These are phyloP conservation scores for Fusarium sp. DNA, from an alignment of 2,329 filamentous ascomycete species.

Conservation along the genomic window DNA sequence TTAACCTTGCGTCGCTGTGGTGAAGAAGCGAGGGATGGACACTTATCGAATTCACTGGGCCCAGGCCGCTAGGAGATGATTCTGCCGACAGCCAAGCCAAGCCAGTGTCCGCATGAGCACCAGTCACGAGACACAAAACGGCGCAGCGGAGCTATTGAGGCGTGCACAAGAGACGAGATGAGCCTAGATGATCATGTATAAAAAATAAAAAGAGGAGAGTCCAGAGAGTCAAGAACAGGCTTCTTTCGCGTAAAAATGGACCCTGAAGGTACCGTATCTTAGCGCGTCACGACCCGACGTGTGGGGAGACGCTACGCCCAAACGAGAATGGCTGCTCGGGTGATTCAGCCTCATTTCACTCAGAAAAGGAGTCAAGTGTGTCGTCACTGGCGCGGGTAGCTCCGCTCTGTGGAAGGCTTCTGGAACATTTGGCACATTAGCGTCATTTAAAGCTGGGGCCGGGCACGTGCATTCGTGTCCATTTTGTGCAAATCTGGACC, in stretches of 20 bases:
- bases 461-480: conserved; percentile 41
- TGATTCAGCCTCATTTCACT: conserved; percentile 40
- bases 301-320: conserved; percentile 30
- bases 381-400: conserved; percentile 28
- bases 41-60: not conserved
- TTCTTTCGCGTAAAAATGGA: conserved; percentile 22
- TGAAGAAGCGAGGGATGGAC: conserved; percentile 37
- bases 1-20: conserved; percentile 35
- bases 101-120: conserved; percentile 17
- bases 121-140: conserved; percentile 23
- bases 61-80: conserved; percentile 19
- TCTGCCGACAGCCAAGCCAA: conserved; percentile 18
- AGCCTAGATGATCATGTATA: not conserved
- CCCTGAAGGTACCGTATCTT: conserved; percentile 21
- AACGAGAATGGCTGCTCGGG: conserved; percentile 22
- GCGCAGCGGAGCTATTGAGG: not conserved
- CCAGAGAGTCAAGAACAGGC: not conserved
- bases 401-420: conserved; percentile 40
- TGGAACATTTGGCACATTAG: conserved; percentile 39
- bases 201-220: not conserved
- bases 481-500: conserved; percentile 37
- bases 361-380: conserved; percentile 18
- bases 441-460: not conserved
- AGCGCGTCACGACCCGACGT: conserved; percentile 18
- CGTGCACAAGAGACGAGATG: conserved; percentile 25